phyloP scores from a whole-genome alignment of 306 rosid species.

The Ziziphus jujuba region DNA sequence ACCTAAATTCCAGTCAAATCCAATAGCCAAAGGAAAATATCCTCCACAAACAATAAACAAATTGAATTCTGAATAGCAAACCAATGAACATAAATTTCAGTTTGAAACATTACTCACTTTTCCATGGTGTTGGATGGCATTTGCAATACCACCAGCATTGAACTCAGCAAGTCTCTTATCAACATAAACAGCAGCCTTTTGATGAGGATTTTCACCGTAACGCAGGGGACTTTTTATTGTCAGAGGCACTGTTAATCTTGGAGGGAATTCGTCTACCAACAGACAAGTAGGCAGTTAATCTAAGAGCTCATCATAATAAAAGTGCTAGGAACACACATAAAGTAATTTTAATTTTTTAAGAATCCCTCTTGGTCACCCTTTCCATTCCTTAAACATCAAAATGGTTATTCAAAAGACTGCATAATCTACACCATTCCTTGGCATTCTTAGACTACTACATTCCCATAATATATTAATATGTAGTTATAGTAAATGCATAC shows the following conservation, averaged over 20 bases:
- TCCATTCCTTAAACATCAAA: too few relatives aligned
- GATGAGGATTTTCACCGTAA: slow-evolving; percentile 98
- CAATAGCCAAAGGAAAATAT: not conserved
- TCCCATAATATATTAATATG: too few relatives aligned
- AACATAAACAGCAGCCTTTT: slow-evolving; percentile 79
- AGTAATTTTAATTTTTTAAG: too few relatives aligned
- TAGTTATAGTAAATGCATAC: slow-evolving; percentile 21
- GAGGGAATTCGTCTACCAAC: not conserved
- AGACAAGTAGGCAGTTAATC: too few relatives aligned
- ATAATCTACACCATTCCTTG: too few relatives aligned
- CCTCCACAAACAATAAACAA: not conserved
- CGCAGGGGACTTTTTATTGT: slow-evolving; percentile 67
- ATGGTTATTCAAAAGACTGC: too few relatives aligned
- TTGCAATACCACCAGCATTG: slow-evolving; percentile 88
- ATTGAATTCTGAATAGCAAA: not conserved
- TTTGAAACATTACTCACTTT: slow-evolving; percentile 48
- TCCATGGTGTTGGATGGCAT: slow-evolving; percentile 89
- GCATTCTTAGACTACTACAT: too few relatives aligned
- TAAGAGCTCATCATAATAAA: too few relatives aligned
- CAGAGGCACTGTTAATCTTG: slow-evolving; percentile 44
- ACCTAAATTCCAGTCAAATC: not conserved
- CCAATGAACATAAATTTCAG: slow-evolving; percentile 8
- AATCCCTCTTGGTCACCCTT: too few relatives aligned
- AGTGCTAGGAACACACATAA: too few relatives aligned
- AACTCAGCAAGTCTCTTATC: slow-evolving; percentile 82